phyloP scores from a whole-genome alignment of 2,329 filamentous ascomycete genomes.

The Chalaropsis ovoidea region DNA sequence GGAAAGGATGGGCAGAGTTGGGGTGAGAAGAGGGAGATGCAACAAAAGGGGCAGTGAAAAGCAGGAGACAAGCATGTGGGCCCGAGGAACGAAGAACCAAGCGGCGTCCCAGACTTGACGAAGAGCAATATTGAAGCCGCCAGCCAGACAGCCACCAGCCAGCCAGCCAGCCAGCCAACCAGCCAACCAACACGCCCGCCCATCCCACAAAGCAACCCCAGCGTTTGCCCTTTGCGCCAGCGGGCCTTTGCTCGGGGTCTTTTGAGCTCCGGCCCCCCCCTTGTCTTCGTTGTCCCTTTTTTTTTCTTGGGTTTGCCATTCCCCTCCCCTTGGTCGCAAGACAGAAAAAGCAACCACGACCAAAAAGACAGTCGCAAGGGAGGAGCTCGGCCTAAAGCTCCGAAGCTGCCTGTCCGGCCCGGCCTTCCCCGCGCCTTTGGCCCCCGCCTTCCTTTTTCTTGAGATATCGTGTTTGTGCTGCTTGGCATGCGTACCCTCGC shows the following conservation, averaged over 20 bases:
- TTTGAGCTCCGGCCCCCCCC: background rate
- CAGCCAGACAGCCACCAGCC: background rate
- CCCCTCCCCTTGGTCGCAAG: background rate
- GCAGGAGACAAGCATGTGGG: too few species aligned
- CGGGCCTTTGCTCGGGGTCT: background rate
- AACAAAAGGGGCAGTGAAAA: too few species aligned
- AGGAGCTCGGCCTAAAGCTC: background rate
- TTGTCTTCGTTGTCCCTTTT: background rate
- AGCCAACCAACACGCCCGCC: slow-evolving; percentile 1
- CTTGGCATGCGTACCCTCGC: background rate
- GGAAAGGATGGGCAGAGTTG: too few species aligned
- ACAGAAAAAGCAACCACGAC: too few species aligned
- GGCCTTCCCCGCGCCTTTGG: background rate
- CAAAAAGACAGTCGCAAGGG: background rate
- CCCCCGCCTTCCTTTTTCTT: background rate
- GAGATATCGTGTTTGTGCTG: background rate
- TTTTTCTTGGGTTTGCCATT: background rate
- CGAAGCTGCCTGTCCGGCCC: background rate
- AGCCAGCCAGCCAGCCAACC: too few species aligned
- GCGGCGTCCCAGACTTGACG: background rate
- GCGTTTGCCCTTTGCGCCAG: background rate
- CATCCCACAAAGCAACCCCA: background rate
- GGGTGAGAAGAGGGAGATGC: too few species aligned
- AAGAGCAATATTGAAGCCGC: background rate
- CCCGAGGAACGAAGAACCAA: too few species aligned